Base-by-base conservation (phyloP, 2,329 filamentous ascomycete genomes). In the Neonectria sp. region DNA sequence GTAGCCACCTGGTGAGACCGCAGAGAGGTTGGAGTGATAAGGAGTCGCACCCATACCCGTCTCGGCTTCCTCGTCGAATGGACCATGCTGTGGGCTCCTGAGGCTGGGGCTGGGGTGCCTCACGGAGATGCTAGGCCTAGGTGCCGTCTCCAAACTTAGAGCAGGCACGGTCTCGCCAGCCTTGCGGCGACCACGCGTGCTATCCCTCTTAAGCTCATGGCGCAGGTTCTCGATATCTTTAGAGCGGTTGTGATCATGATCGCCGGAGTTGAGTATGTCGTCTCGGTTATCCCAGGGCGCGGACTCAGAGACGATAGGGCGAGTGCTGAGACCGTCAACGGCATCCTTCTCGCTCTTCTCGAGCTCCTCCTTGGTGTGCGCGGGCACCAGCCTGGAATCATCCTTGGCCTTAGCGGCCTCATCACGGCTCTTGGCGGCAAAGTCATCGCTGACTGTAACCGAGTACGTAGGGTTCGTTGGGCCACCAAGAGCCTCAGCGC, bases 381-480 rank as follows among this genome's bases (percentile, higher is more conserved):
- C 70, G 2, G 93, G 92, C 6, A 93, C 83, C 75, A 97, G 81
- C 37, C 94, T 90, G 60, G 83, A 85, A 5, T 85, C 89, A 68
- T 93, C 90, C 77, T 93, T 92, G 1, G 85, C 84, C 63, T 88
- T 83, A 1, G 84, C 84, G 37, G 88, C 86, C 60, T 88, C 86
- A 3, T 90, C 86, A 60, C 93, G 89, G 60, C 90, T 90, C 40
- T 86, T 82, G 31, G 86, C 82, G 6, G 94, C 95, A 71, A 90
- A 88, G 0, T 88, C 83, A 69, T 95, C 92, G 2, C 89, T 85
- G 57, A 97, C 91, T 7, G 91, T 80, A 24, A 98, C 95, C 21
- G 91, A 92, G 84, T 96, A 97, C 6, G 90, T 85, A 1, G 95
- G 95, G 80, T 97, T 96, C 35, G 86, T 89, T 6, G 93, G 88